Evolutionary conservation across 352 stramenopile species (phyloP).

Genomic region (Globisporangium splendens): DNA sequence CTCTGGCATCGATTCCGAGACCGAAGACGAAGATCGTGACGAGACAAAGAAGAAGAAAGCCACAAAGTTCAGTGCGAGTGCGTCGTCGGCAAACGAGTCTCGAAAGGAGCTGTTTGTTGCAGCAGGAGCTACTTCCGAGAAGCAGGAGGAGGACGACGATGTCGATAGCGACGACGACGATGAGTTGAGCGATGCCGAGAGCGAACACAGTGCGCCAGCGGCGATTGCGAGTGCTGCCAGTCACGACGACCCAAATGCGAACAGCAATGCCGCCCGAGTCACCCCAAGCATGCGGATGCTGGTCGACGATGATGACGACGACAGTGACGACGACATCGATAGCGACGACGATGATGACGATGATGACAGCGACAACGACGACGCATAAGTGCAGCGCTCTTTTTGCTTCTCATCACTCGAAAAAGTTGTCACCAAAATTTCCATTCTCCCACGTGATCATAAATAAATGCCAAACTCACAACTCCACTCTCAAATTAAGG

Average conservation of each 20-base stretch:
- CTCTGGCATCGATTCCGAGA: conserved; percentile 41
- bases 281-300: conserved; percentile 16
- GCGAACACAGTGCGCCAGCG: conserved; percentile 1
- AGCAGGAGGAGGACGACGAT: conserved; percentile 20
- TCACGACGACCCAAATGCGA: background rate
- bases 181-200: conserved; percentile 11
- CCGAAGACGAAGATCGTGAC: conserved; percentile 34
- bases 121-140: conserved; percentile 1
- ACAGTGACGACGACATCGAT: conserved; percentile 13
- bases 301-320: conserved; percentile 22
- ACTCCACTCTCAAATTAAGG: no score
- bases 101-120: conserved; percentile 23
- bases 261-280: background rate
- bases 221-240: background rate
- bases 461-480: no score
- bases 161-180: conserved; percentile 32
- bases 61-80: background rate
- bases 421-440: no score
- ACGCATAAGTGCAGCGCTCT: conserved; percentile 2
- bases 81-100: conserved; percentile 2
- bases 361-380: conserved; percentile 10
- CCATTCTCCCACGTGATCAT: no score
- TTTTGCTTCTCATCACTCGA: no score
- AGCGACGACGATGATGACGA: conserved; percentile 16
- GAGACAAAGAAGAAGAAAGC: conserved; percentile 13